phyloP scores from a whole-genome alignment of 2,329 filamentous ascomycete species.

The Colletotrichum phormii region DNA sequence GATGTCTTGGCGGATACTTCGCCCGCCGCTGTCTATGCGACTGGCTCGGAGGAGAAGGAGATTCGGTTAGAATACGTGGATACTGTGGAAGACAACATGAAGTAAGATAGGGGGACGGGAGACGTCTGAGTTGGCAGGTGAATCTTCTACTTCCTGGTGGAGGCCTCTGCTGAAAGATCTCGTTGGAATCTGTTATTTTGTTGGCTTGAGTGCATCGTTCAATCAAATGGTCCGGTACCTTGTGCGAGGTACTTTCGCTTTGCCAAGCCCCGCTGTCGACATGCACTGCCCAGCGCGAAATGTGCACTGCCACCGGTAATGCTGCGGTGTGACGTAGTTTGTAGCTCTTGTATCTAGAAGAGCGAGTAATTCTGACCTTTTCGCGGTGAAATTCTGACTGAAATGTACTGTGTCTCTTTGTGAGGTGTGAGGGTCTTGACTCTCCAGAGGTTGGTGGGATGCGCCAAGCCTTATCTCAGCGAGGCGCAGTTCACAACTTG shows the following conservation, averaged over 20 bases:
- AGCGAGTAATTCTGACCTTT: too few species aligned
- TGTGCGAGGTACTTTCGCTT: neutral
- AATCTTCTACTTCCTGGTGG: neutral
- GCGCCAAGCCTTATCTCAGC: neutral
- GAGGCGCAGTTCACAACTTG: slow-evolving; percentile 1
- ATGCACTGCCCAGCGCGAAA: neutral
- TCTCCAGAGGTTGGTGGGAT: neutral
- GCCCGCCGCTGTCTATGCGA: neutral
- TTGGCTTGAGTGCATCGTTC: neutral
- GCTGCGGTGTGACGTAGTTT: neutral
- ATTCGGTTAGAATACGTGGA: neutral
- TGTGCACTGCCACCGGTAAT: neutral
- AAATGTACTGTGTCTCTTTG: neutral
- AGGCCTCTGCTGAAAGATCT: neutral
- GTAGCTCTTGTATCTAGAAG: neutral
- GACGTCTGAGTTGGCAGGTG: neutral
- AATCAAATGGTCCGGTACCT: neutral
- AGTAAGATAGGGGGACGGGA: neutral
- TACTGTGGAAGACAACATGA: neutral
- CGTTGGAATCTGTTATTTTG: neutral
- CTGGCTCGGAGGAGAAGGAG: neutral
- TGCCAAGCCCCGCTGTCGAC: neutral
- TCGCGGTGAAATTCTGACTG: neutral
- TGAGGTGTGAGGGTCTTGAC: neutral
- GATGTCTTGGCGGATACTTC: neutral